Evolutionary conservation across 1,284 basidiomycete species (phyloP), one percentile per base, ranked within the genome.

Genomic region (Apiotrichum brassicae): DNA sequence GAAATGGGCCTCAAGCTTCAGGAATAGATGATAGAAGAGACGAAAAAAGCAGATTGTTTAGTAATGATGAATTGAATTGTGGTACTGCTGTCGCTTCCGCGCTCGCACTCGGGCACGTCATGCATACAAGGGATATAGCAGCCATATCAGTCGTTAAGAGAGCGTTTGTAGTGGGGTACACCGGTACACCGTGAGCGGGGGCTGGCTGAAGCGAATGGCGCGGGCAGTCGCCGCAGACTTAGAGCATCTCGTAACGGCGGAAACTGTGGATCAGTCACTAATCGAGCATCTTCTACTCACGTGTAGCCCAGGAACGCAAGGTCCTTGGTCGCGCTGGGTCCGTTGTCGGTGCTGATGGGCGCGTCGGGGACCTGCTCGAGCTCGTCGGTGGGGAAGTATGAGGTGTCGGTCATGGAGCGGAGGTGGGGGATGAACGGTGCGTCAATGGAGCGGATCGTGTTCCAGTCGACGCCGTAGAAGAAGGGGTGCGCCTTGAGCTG

Each of bases 391-490:
- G 93, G 93, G 83, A 97, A 97, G 76, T 97, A 97, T 8, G 85
- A 88, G 13, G 57, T 58, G 68, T 97, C 93, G 20, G 91, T 95
- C 65, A 90, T 86, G 26, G 87, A 91, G 58, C 86, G 85, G 43
- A 98, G 78, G 54, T 86, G 87, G 4, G 94, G 94, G 20, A 97
- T 88, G 68, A 97, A 97, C 0, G 94, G 94, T 23, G 92, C 90
- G 60, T 94, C 89, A 56, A 97, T 97, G 57, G 87, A 82, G 32
- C 93, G 83, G 66, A 98, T 85, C 4, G 84, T 80, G 25, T 79
- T 77, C 93, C 93, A 98, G 74, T 95, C 93, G 20, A 94, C 94
- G 32, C 94, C 94, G 61, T 86, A 89, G 76, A 97, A 97, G 81
- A 97, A 97, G 3, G 89, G 82, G 73, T 98, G 94, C 11, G 80